Evolutionary conservation across 2,329 filamentous ascomycete genomes (phyloP).

Genomic region (Fusarium denticulatum): DNA sequence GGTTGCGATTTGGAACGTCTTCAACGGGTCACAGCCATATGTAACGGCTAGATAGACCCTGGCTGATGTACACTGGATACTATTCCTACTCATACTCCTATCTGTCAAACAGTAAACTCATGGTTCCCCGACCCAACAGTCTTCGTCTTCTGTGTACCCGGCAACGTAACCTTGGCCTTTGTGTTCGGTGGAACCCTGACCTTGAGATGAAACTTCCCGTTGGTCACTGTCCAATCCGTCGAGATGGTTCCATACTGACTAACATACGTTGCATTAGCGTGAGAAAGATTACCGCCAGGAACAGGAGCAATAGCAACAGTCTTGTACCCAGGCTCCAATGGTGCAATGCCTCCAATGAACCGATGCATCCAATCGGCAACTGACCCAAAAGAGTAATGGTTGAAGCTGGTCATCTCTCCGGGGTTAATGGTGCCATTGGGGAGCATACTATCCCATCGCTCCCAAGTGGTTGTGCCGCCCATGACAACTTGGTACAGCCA

Average conservation of each 20-base stretch:
- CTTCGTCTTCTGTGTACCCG: not conserved
- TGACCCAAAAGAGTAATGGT: slow-evolving; percentile 61
- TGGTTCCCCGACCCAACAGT: slow-evolving; percentile 20
- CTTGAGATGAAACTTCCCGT: slow-evolving; percentile 37
- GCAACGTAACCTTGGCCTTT: slow-evolving; percentile 20
- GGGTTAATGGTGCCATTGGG: slow-evolving; percentile 56
- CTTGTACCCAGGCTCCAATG: slow-evolving; percentile 54
- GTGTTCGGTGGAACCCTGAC: slow-evolving; percentile 37
- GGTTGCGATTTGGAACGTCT: no score
- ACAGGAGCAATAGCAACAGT: slow-evolving; percentile 48
- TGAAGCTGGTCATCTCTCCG: slow-evolving; percentile 60
- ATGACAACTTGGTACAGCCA: slow-evolving; percentile 61
- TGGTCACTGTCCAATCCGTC: not conserved
- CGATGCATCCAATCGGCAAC: slow-evolving; percentile 60
- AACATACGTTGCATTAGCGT: not conserved
- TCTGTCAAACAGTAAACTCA: not conserved
- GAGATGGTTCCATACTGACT: not conserved
- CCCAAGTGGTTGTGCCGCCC: slow-evolving; percentile 61
- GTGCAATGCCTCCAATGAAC: slow-evolving; percentile 53
- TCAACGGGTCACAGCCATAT: rapidly evolving
- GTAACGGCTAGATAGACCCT: not conserved
- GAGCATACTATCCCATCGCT: slow-evolving; percentile 61
- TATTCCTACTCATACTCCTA: not conserved
- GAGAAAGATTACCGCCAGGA: slow-evolving; percentile 42
- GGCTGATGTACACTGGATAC: not conserved